Conservation (phyloP, 2,329 filamentous ascomycete genomes). For the Mycosphaerella sp. region DNA sequence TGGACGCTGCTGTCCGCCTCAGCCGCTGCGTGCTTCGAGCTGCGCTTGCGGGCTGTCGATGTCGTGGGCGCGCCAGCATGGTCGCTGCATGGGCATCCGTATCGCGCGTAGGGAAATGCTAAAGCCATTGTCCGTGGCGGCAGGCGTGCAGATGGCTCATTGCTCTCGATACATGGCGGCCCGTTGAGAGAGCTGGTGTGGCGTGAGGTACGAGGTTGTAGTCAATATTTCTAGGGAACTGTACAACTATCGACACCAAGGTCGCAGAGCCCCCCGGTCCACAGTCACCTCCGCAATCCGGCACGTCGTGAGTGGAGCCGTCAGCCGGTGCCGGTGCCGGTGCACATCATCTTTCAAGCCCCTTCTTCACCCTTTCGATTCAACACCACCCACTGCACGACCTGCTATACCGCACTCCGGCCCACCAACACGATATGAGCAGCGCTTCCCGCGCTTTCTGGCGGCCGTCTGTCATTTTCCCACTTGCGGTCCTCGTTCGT, state of each 20-base stretch:
- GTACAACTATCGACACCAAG: too few relatives aligned
- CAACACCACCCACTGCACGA: not conserved
- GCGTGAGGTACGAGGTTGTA: not conserved
- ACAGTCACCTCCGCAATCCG: too few relatives aligned
- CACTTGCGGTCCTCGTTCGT: conserved; percentile 57
- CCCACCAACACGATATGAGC: not conserved
- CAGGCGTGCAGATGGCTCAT: not conserved
- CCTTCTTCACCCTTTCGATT: not conserved
- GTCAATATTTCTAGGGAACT: not conserved
- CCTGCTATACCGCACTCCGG: not conserved
- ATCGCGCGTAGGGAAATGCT: conserved; percentile 57
- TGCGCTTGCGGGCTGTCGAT: conserved; percentile 34
- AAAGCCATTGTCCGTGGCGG: conserved; percentile 42
- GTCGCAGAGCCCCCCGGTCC: too few relatives aligned
- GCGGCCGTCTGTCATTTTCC: conserved; percentile 37
- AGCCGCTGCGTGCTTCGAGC: conserved; percentile 27
- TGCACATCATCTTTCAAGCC: not conserved
- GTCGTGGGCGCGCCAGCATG: conserved; percentile 36
- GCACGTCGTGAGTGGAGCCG: not conserved
- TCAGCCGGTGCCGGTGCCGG: not conserved
- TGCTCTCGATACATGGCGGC: not conserved
- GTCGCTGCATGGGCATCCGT: conserved; percentile 59
- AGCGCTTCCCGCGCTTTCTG: conserved; percentile 16
- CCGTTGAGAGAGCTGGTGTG: not conserved
- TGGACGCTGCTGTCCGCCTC: conserved; percentile 38